Percentiles rank a stretch among this genome's conserved stretches.
Conservation (phyloP, 2,329 filamentous ascomycete genomes). For the Neonectria sp. region DNA sequence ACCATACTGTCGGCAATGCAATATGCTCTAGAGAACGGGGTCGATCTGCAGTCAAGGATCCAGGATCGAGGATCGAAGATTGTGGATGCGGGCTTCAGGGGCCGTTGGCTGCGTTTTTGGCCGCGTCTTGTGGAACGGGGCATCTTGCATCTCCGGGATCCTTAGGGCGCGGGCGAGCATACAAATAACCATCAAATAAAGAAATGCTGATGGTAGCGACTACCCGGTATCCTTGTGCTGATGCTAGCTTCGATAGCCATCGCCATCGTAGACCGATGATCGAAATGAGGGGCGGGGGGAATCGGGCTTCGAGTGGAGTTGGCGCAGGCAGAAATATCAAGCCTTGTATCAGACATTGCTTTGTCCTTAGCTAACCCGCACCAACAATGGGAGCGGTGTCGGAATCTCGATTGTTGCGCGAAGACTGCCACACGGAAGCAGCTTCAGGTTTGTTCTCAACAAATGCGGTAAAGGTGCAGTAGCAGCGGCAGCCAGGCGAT, state of each 20-base stretch:
- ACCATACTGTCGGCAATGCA: constrained; percentile 20
- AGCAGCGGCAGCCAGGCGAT: constrained; percentile 5
- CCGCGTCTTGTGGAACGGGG: constrained; percentile 8
- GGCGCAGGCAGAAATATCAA: constrained; percentile 13
- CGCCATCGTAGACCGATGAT: constrained; percentile 5
- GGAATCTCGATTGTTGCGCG: constrained; percentile 12
- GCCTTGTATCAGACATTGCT: constrained; percentile 20
- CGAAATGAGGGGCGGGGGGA: constrained; percentile 1
- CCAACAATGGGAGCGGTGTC: constrained; percentile 20
- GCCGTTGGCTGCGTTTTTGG: constrained; percentile 12
- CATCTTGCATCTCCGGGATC: constrained; percentile 24
- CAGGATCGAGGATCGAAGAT: constrained; percentile 17
- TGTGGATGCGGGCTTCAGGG: constrained; percentile 21
- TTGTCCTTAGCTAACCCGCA: constrained; percentile 20
- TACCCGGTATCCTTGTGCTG: constrained; percentile 10
- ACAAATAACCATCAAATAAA: background rate
- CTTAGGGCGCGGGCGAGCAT: constrained; percentile 9
- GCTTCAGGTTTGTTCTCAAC: constrained; percentile 13
- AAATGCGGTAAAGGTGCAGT: constrained; percentile 12
- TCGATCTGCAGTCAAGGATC: constrained; percentile 20
- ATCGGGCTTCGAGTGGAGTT: constrained; percentile 21
- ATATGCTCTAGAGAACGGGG: constrained; percentile 16
- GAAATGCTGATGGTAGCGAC: constrained; percentile 13
- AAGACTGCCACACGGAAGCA: background rate
- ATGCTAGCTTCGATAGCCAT: constrained; percentile 16